A percentile compares a stretch with the other conserved stretches of the same genome.
These are phyloP conservation scores for Nicotiana undulata DNA, from an alignment of 257 asterid genomes.

Conservation along the genomic window DNA sequence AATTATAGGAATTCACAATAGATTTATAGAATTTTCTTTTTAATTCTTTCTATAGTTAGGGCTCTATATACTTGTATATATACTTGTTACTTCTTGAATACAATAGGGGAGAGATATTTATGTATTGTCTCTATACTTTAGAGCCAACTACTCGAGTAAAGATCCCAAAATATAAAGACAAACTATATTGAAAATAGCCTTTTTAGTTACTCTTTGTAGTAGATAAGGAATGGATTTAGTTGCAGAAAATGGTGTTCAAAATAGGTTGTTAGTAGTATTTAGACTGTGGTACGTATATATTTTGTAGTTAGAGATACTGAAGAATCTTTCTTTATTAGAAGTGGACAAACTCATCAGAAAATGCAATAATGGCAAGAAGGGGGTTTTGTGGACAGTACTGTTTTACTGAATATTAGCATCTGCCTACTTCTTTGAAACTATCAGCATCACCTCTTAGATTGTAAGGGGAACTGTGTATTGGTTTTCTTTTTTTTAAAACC, in stretches of 20 bases:
- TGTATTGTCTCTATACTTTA: no score
- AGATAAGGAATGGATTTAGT: no score
- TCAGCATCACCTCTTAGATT: slow-evolving; percentile 17
- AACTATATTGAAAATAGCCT: no score
- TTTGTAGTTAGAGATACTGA: not conserved
- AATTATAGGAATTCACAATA: no score
- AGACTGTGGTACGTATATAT: not conserved
- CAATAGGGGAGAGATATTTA: no score
- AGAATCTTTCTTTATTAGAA: not conserved
- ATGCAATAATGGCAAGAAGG: not conserved
- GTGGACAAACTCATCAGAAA: not conserved
- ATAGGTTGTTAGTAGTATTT: not conserved
- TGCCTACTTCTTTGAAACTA: slow-evolving; percentile 12
- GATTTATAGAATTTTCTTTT: no score
- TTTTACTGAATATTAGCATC: slow-evolving; percentile 2
- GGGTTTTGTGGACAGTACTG: not conserved
- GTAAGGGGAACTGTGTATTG: not conserved
- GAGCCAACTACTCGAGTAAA: no score
- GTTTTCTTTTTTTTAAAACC: not conserved
- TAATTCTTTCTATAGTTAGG: no score
- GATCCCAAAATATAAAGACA: no score
- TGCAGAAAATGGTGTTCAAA: not conserved
- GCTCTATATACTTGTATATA: no score
- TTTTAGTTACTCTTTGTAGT: not conserved
- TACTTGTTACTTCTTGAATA: no score